Evolutionary conservation across 192 early-diverging fungal genomes (phyloP).

Genomic region (Funneliformis mosseae): DNA sequence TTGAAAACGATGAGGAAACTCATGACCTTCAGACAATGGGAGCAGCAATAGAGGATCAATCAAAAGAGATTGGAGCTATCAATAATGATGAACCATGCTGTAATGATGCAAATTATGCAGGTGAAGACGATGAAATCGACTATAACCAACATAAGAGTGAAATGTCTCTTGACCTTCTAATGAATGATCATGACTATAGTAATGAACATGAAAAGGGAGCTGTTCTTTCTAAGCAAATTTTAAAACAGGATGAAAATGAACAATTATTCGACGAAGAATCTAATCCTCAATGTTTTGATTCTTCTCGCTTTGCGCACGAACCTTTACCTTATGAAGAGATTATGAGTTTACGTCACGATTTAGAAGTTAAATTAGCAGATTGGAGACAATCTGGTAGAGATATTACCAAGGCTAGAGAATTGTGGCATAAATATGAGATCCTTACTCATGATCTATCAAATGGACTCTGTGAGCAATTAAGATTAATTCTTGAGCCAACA

Average conservation of each 20-base stretch:
- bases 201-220: conserved; percentile 41
- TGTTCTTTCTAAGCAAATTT: conserved; percentile 43
- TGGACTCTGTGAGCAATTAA: conserved; percentile 90
- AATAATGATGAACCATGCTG: conserved; percentile 59
- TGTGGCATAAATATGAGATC: conserved; percentile 90
- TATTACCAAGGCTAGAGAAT: conserved; percentile 61
- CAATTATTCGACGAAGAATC: conserved; percentile 43
- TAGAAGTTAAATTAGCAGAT: conserved; percentile 74
- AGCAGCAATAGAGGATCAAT: conserved; percentile 68
- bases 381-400: conserved; percentile 74
- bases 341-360: conserved; percentile 74
- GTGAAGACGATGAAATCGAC: conserved; percentile 58
- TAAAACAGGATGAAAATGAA: conserved; percentile 35
- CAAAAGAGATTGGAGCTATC: conserved; percentile 63
- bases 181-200: conserved; percentile 46
- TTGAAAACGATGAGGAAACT: conserved; percentile 74
- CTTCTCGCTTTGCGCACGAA: conserved; percentile 41
- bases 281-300: conserved; percentile 37
- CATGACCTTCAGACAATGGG: conserved; percentile 78
- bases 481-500: conserved; percentile 96
- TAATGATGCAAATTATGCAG: conserved; percentile 45
- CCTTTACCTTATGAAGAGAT: conserved; percentile 60
- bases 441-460: conserved; percentile 91
- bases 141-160: conserved; percentile 41
- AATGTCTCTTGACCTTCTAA: conserved; percentile 31